Base-by-base conservation (phyloP, 192 early-diverging fungal genomes). In the Mortierella claussenii region DNA sequence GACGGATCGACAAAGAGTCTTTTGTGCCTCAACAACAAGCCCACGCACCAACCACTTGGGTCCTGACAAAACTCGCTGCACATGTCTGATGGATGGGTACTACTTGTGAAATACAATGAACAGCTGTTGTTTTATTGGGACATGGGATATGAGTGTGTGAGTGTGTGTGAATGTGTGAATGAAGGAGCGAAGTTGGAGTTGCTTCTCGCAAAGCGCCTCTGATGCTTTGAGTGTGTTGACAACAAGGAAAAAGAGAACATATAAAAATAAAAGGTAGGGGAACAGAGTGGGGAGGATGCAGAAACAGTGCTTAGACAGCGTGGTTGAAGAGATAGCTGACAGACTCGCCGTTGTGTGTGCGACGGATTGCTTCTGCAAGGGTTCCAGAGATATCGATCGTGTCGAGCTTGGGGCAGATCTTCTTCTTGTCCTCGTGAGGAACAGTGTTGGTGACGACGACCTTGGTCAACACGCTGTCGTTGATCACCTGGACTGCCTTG, bases 281-380 rank as follows among this genome's bases (percentile, higher is more conserved):
- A 20, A 23, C 43, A 68, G 67, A 54, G 55, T 43, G 60, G 55
- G 26, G 44, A 74, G 42, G 24, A 57, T 36, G 45, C 46, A 36
- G 44, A 15, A 46, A 55, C 17, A 42, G 32, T 30, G 10, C 37
- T 76, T 76, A 76, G 28, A 76, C 73, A 32, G 80, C 75, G 33
- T 82, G 60, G 53, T 69, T 73, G 74, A 96, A 97, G 40, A 99
- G 84, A 79, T 89, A 92, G 17, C 88, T 89, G 45, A 99, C 91
- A 52, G 89, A 91, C 81, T 99, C 97, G 46, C 97, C 97, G 76
- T 97, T 94, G 83, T 97, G 96, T 27, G 93, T 96, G 54, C 97
- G 89, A 24, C 97, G 86, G 60, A 97, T 96, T 30, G 96, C 97
- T 79, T 94, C 92, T 31, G 90, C 90, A 40, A 94, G 69, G 9